phyloP scores from a whole-genome alignment of 2,329 filamentous ascomycete genomes.

The Cladobotryum protrusum region DNA sequence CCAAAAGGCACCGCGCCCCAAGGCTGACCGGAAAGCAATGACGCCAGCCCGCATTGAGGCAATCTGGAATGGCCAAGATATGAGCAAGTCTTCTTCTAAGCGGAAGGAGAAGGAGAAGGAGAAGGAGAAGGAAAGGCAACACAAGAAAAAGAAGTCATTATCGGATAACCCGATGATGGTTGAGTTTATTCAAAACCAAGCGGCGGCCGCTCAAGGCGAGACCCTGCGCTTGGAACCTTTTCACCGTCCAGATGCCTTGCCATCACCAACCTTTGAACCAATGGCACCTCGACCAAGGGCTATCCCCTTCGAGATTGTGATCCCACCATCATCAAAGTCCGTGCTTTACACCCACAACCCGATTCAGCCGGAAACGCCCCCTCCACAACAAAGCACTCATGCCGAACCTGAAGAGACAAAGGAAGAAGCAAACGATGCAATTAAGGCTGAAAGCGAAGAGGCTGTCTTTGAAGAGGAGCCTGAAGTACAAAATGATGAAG shows the following conservation, averaged over 20 bases:
- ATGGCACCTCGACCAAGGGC: constrained; percentile 3
- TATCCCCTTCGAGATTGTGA: constrained; percentile 9
- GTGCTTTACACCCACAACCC: not conserved
- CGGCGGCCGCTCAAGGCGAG: not conserved
- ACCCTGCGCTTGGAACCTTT: constrained; percentile 4
- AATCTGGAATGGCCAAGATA: constrained; percentile 10
- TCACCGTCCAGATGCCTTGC: constrained; percentile 2
- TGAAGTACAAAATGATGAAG: not conserved
- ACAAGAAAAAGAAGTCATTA: constrained; percentile 3
- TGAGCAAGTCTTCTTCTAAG: not conserved
- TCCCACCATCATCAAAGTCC: constrained; percentile 7
- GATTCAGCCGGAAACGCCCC: not conserved
- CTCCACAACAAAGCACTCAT: not conserved
- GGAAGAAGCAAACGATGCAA: not conserved
- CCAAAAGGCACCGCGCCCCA: constrained; percentile 47
- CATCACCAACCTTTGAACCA: constrained; percentile 3
- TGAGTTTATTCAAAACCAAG: not conserved
- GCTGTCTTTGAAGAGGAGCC: not conserved
- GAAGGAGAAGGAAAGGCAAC: constrained; percentile 2
- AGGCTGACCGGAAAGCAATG: constrained; percentile 53
- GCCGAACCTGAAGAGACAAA: not conserved
- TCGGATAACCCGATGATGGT: constrained; percentile 5
- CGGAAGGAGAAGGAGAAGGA: constrained; percentile 7
- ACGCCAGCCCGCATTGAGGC: constrained; percentile 44
- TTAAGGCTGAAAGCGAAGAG: not conserved